Evolutionary conservation across 2,329 filamentous ascomycete genomes (phyloP).

Genomic region (Leptographium galeiforme): DNA sequence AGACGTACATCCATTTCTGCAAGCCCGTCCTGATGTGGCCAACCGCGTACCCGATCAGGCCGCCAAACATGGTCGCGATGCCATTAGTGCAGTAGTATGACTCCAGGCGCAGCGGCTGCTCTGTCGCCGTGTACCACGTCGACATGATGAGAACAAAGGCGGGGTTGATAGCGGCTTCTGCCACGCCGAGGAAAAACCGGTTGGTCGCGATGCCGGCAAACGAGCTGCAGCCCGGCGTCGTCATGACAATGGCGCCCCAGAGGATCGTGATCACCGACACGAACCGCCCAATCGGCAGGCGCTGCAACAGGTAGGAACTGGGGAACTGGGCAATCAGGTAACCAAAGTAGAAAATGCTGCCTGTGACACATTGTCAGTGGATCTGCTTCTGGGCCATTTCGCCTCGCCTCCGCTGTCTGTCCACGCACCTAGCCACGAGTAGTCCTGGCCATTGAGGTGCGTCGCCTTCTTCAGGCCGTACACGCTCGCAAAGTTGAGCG

Average conservation of each 20-base stretch:
- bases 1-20: conserved; percentile 18
- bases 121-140: conserved; percentile 42
- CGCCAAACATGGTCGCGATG: conserved; percentile 70
- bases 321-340: conserved; percentile 31
- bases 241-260: conserved; percentile 7
- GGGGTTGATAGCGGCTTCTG: conserved; percentile 41
- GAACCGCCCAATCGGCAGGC: conserved; percentile 34
- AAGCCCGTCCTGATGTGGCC: conserved; percentile 54
- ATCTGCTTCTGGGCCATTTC: conserved; percentile 5
- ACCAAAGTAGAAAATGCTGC: conserved; percentile 20
- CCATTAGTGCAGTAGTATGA: conserved; percentile 43
- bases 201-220: conserved; percentile 31
- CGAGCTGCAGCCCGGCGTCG: conserved; percentile 7
- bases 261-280: conserved; percentile 28
- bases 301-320: conserved; percentile 31
- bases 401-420: not conserved
- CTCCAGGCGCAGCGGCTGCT: conserved; percentile 39
- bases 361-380: not conserved
- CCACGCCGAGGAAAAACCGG: conserved; percentile 39
- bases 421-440: conserved; percentile 16
- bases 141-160: conserved; percentile 42
- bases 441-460: conserved; percentile 18
- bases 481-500: conserved; percentile 10
- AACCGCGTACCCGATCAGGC: conserved; percentile 70
- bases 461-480: conserved; percentile 8